Evolutionary conservation across 1,284 basidiomycete genomes (phyloP), one percentile per base, ranked within the genome.

Genomic region (Mycosarcoma mackinlayi): DNA sequence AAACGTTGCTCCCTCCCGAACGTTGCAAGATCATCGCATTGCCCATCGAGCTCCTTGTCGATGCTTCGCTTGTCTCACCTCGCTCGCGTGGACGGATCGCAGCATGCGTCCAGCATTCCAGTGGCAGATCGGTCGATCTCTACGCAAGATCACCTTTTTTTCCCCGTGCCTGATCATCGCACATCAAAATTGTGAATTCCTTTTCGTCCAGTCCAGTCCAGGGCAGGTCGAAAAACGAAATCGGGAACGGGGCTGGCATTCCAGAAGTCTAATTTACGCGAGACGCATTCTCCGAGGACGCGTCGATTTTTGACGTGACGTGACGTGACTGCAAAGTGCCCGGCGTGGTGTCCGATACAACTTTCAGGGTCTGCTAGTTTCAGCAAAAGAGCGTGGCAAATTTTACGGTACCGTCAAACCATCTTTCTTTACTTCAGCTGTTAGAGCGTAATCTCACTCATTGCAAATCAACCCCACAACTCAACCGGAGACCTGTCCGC

Each of bases 221-320:
- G n/a, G n/a, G n/a, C n/a, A n/a, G n/a, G n/a, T n/a, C n/a, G n/a
- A n/a, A n/a, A n/a, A n/a, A n/a, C n/a, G n/a, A 42, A 42, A 42
- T 47, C 45, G 45, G 45, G 45, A 39, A 54, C n/a, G n/a, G n/a
- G n/a, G n/a, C n/a, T n/a, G n/a, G n/a, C n/a, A n/a, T n/a, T n/a
- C n/a, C 9, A 13, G 38, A 18, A 33, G 27, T 16, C 9, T 34
- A 33, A 54, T 61, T 54, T 61, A 61, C 58, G 51, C 58, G 51
- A 61, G 19, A 35, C 41, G 41, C 41, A 35, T 25, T 18, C 19
- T 38, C 19, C 18, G 21, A 38, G n/a, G 48, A 50, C 51, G 47
- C 57, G 57, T 52, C 31, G 31, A n/a, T n/a, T n/a, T 48, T 61
- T 60, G 50, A 60, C 57, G 50, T 60, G 57, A 28, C 57, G 57